phyloP scores from a whole-genome alignment of 208 protist genomes.

The Crithidia sp. region DNA sequence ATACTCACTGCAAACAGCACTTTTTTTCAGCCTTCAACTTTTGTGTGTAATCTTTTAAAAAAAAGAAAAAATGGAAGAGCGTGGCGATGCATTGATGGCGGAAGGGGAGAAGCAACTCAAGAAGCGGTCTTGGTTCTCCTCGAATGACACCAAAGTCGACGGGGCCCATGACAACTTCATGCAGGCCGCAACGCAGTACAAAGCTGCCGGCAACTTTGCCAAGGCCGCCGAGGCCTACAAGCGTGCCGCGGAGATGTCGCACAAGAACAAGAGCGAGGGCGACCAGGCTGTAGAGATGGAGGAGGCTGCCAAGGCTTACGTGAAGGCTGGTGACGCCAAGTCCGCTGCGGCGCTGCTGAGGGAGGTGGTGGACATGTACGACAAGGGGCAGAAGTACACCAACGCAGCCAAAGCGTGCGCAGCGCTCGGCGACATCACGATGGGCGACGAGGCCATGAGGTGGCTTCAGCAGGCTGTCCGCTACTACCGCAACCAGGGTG shows the following conservation, averaged over 20 bases:
- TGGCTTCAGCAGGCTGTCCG: slow-evolving; percentile 72
- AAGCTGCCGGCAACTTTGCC: slow-evolving; percentile 66
- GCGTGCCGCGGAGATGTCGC: slow-evolving; percentile 74
- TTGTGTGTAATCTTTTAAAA: background rate
- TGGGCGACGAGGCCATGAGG: slow-evolving; percentile 57
- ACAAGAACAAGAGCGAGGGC: slow-evolving; percentile 66
- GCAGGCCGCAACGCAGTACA: slow-evolving; percentile 85
- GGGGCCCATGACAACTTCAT: slow-evolving; percentile 80
- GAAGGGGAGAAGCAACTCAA: slow-evolving; percentile 76
- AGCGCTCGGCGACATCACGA: slow-evolving; percentile 64
- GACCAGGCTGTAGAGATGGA: slow-evolving; percentile 71
- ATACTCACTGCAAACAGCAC: too few relatives aligned
- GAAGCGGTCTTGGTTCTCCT: slow-evolving; percentile 74
- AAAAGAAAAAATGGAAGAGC: slow-evolving; percentile 51
- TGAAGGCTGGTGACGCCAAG: slow-evolving; percentile 55
- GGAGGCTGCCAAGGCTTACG: slow-evolving; percentile 63
- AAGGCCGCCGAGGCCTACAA: slow-evolving; percentile 77
- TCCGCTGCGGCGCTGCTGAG: slow-evolving; percentile 42
- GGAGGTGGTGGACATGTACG: slow-evolving; percentile 65
- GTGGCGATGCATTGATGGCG: slow-evolving; percentile 72
- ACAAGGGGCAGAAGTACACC: slow-evolving; percentile 61
- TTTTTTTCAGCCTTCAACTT: slow-evolving; percentile 2
- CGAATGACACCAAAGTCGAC: slow-evolving; percentile 60
- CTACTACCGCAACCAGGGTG: slow-evolving; percentile 73
- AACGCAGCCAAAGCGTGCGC: slow-evolving; percentile 79